These are phyloP conservation scores for Aspergillus puulaauensis DNA, from an alignment of 2,329 filamentous ascomycete genomes.

Conservation along the genomic window DNA sequence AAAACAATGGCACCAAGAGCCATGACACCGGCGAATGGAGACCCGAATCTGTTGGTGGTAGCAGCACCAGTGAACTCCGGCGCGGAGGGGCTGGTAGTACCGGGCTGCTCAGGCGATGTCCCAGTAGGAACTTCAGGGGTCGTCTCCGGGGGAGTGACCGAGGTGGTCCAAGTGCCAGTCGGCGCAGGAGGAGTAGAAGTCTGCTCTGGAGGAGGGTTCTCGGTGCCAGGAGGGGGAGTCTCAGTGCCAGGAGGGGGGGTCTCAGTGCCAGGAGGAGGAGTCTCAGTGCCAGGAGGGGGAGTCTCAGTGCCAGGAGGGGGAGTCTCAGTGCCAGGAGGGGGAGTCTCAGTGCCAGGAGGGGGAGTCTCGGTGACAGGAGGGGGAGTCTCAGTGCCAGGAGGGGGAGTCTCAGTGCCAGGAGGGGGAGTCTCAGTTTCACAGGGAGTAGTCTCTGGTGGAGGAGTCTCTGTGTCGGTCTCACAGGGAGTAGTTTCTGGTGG, in stretches of 20 bases:
- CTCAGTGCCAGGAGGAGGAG: not conserved
- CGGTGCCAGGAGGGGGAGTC: not conserved
- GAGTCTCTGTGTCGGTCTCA: not conserved
- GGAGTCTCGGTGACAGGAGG: not conserved
- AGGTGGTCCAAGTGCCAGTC: not conserved
- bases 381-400: not conserved
- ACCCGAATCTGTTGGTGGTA: not conserved
- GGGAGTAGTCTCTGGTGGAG: not conserved
- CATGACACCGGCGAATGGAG: constrained; percentile 8
- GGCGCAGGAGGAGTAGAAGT: not conserved
- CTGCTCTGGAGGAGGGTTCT: not conserved
- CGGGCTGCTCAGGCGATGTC: constrained; percentile 4
- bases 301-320: not conserved
- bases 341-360: not conserved
- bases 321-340: not conserved
- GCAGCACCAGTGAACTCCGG: constrained; percentile 10
- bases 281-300: not conserved
- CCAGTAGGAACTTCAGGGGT: constrained; percentile 1
- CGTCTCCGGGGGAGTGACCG: not conserved
- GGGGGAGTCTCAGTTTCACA: not conserved
- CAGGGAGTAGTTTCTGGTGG: not conserved
- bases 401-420: not conserved
- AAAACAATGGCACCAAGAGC: constrained; percentile 5
- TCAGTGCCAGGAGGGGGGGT: not conserved
- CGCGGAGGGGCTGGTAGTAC: not conserved